Percentiles rank a stretch among this genome's conserved stretches.
Evolutionary conservation across 1,284 basidiomycete species (phyloP).

Genomic region (Tylopilus sp.): DNA sequence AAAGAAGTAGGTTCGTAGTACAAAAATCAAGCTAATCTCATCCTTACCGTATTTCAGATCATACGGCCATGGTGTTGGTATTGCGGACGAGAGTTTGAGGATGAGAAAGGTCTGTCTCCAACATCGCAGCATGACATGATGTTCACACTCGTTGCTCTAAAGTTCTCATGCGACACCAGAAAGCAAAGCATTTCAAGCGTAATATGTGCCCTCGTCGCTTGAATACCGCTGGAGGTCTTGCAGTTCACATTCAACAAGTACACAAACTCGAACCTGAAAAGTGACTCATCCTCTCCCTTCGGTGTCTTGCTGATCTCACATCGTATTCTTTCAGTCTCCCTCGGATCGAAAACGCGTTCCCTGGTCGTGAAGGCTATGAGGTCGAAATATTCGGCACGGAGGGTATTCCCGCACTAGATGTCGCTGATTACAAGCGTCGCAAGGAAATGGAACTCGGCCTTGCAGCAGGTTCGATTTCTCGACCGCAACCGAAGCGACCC

Average conservation of each 20-base stretch:
- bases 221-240: constrained; percentile 97
- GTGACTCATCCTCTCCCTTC: constrained; percentile 58
- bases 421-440: constrained; percentile 94
- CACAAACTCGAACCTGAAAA: constrained; percentile 98
- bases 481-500: constrained; percentile 85
- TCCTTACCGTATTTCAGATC: constrained; percentile 57
- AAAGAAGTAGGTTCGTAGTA: constrained; percentile 73
- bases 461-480: constrained; percentile 81
- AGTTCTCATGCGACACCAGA: constrained; percentile 99
- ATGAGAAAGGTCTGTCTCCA: constrained; percentile 84
- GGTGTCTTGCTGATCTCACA: constrained; percentile 16
- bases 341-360: constrained; percentile 96
- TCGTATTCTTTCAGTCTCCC: constrained; percentile 56
- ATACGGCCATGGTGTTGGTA: constrained; percentile 98
- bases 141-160: constrained; percentile 7
- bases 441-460: constrained; percentile 94
- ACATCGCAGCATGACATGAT: background rate
- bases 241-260: constrained; percentile 99
- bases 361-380: constrained; percentile 97
- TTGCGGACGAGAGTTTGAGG: constrained; percentile 98
- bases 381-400: constrained; percentile 99
- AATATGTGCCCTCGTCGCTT: constrained; percentile 95
- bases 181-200: constrained; percentile 99
- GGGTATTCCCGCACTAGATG: constrained; percentile 94
- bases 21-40: background rate